Evolutionary conservation across 2,329 filamentous ascomycete species (phyloP).

Genomic region (Sporothrix luriei): DNA sequence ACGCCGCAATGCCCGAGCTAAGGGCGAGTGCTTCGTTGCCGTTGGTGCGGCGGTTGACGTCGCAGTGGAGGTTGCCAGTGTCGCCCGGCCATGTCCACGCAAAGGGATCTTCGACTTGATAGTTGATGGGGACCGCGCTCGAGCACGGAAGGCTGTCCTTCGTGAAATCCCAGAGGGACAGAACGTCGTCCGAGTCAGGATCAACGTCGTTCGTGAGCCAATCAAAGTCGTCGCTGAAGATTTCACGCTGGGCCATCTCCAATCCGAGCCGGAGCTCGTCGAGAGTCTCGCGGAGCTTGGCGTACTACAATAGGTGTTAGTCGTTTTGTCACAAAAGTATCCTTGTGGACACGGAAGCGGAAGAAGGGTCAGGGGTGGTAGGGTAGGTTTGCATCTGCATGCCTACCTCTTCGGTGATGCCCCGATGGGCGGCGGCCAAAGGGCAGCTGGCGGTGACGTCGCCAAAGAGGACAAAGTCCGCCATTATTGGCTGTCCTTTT

Average conservation of each 20-base stretch:
- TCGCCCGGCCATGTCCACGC: not conserved
- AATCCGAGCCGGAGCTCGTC: not conserved
- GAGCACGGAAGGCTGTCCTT: not conserved
- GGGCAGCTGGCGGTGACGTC: not conserved
- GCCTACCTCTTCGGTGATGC: not conserved
- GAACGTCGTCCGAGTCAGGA: not conserved
- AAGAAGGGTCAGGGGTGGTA: not conserved
- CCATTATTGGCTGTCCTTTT: not conserved
- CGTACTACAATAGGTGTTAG: constrained; percentile 3
- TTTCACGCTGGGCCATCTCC: too few relatives aligned
- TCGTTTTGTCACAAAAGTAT: not conserved
- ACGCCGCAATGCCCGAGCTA: not conserved
- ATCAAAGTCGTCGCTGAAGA: too few relatives aligned
- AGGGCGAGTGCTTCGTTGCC: not conserved
- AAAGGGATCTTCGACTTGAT: constrained; percentile 12
- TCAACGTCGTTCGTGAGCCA: too few relatives aligned
- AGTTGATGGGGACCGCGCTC: not conserved
- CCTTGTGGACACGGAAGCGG: not conserved
- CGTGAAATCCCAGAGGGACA: not conserved
- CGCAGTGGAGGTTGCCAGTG: not conserved
- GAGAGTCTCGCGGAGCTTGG: not conserved
- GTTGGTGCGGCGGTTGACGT: not conserved
- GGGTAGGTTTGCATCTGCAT: too few relatives aligned
- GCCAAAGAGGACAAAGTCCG: not conserved
- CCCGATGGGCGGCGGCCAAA: not conserved